phyloP scores from a whole-genome alignment of 148 eudicot genomes.

The Spergularia marina region DNA sequence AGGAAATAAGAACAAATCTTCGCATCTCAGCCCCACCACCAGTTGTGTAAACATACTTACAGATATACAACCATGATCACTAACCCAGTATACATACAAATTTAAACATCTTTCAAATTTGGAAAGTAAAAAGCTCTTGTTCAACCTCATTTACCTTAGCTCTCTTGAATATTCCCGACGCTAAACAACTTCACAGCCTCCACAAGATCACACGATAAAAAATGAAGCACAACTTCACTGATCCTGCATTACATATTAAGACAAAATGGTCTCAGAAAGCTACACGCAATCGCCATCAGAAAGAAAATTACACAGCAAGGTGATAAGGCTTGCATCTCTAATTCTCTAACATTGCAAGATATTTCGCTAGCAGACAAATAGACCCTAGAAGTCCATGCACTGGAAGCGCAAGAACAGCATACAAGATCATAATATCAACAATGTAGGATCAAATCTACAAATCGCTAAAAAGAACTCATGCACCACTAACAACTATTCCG shows the following conservation, averaged over 20 bases:
- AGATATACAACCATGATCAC: neutral
- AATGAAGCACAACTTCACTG: neutral
- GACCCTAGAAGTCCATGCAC: too few relatives aligned
- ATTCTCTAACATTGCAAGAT: too few relatives aligned
- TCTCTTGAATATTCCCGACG: neutral
- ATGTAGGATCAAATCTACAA: neutral
- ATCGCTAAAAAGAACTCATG: too few relatives aligned
- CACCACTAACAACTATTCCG: too few relatives aligned
- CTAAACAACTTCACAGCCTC: neutral
- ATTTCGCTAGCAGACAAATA: too few relatives aligned
- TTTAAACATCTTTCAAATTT: neutral
- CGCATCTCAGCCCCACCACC: neutral
- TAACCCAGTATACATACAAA: neutral
- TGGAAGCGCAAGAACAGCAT: neutral
- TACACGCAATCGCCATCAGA: too few relatives aligned
- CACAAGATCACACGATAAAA: neutral
- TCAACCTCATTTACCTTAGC: slow-evolving; percentile 1
- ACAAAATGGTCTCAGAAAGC: neutral
- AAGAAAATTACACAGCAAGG: too few relatives aligned
- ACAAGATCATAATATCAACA: neutral
- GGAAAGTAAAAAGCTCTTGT: neutral
- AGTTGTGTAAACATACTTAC: neutral
- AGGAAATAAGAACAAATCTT: neutral
- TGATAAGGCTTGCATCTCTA: too few relatives aligned
- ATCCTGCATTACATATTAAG: neutral